Base-by-base conservation (phyloP, 768 basidiomycete species). In the Multifurca ochricompacta region DNA sequence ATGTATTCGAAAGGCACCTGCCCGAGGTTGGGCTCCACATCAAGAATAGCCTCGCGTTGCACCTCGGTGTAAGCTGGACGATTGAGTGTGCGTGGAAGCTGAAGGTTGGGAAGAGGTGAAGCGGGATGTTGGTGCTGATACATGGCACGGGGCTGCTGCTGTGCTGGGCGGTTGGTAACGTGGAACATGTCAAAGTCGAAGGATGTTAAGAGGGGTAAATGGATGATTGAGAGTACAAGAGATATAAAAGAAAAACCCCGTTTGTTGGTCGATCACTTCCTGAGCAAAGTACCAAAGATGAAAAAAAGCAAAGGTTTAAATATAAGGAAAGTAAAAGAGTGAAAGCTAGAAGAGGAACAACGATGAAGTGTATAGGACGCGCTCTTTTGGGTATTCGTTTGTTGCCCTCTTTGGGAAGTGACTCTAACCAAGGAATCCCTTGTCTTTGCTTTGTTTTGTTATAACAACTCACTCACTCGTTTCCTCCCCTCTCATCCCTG, bases 31-130 rank as follows among this genome's bases (percentile, higher is more conserved):
- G 80, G 76, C 31, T 79, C 78, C 53, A 79, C 69, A n/a, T 82
- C 76, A 3, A 66, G 63, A 34, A 87, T 61, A 35, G 75, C 77
- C 36, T 80, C 80, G 42, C 74, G 70, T 35, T 80, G 74, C 36
- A 87, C 76, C 53, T 81, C 78, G 36, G 71, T 63, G 59, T 77
- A 82, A 2, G 73, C 68, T 4, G 87, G 86, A 10, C 85, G 78
- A 30, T 77, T 71, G 46, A 90, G 81, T 36, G 73, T 79, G 51
- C 86, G 78, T n/a, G 86, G 87, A 21, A 90, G 79, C 61, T 87
- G 82, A 10, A 88, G 74, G 60, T 65, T 70, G 48, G 58, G 72
- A 59, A 62, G 65, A 28, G 58, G 68, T 45, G 65, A 36, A 25
- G 56, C 47, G 10, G 49, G 27, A 19, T 58, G 57, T n/a, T 52